Conservation (phyloP, 805 yeast species). For the Candida michaelii region DNA sequence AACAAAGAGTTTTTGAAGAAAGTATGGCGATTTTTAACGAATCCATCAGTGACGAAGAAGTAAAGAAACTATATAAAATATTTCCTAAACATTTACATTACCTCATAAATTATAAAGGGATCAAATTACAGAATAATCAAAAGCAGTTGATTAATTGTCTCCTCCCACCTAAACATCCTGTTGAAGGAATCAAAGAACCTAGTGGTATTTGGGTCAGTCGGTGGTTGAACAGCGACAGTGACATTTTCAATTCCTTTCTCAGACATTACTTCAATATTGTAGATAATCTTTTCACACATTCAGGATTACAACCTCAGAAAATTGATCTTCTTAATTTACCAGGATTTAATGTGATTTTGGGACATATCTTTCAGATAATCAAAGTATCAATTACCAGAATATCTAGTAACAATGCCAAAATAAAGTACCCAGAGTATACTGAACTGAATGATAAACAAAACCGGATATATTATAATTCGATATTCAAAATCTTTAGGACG, state of each 20-base stretch:
- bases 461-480: conserved; percentile 38
- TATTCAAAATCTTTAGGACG: conserved; percentile 39
- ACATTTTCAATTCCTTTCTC: conserved; percentile 59
- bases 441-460: conserved; percentile 21
- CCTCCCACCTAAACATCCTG: conserved; percentile 43
- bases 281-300: conserved; percentile 8
- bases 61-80: background rate
- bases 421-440: conserved; percentile 12
- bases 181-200: conserved; percentile 53
- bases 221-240: conserved; percentile 59
- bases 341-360: conserved; percentile 44
- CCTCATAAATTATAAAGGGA: conserved; percentile 33
- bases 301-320: background rate
- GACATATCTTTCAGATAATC: conserved; percentile 48
- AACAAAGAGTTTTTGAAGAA: conserved; percentile 43
- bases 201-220: conserved; percentile 61
- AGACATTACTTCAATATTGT: conserved; percentile 51
- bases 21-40: conserved; percentile 7
- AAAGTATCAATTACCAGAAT: conserved; percentile 29
- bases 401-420: conserved; percentile 16
- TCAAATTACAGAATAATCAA: conserved; percentile 21
- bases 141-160: conserved; percentile 32
- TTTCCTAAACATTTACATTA: conserved; percentile 33
- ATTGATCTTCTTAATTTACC: conserved; percentile 30
- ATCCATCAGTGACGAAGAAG: background rate